Conservation (phyloP, 192 early-diverging fungal genomes). For the Fimicolochytrium jonesii region DNA sequence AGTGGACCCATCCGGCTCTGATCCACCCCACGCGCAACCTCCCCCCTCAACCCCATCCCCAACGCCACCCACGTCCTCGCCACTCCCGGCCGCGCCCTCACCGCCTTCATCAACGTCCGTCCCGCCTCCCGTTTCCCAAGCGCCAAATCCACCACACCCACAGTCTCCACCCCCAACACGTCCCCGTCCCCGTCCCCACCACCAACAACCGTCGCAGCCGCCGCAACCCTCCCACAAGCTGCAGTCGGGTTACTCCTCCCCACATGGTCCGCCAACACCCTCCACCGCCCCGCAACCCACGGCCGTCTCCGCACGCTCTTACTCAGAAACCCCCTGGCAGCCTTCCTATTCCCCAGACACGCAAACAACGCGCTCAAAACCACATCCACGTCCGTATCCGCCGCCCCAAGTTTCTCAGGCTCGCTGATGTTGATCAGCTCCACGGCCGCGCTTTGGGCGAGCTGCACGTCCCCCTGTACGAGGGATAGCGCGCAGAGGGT, state of each 20-base stretch:
- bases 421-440: conserved; percentile 58
- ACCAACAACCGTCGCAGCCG: neutral
- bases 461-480: conserved; percentile 52
- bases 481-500: conserved; percentile 67
- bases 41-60: conserved; percentile 3
- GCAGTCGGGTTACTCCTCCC: neutral
- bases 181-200: neutral
- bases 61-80: conserved; percentile 17
- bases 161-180: neutral
- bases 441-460: conserved; percentile 60
- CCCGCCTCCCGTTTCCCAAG: neutral
- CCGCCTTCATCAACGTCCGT: conserved; percentile 4
- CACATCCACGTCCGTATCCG: conserved; percentile 20
- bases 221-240: neutral
- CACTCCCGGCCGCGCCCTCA: conserved; percentile 1
- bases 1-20: neutral
- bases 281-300: conserved; percentile 35
- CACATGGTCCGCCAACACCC: conserved; percentile 13
- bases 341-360: conserved; percentile 27
- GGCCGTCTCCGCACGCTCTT: conserved; percentile 34
- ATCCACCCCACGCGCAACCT: neutral
- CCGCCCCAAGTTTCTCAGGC: conserved; percentile 17
- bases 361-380: conserved; percentile 30
- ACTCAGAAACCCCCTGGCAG: conserved; percentile 35
- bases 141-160: neutral